Conservation (phyloP, 2,329 filamentous ascomycete genomes). For the Sphaerostilbella broomeana region DNA sequence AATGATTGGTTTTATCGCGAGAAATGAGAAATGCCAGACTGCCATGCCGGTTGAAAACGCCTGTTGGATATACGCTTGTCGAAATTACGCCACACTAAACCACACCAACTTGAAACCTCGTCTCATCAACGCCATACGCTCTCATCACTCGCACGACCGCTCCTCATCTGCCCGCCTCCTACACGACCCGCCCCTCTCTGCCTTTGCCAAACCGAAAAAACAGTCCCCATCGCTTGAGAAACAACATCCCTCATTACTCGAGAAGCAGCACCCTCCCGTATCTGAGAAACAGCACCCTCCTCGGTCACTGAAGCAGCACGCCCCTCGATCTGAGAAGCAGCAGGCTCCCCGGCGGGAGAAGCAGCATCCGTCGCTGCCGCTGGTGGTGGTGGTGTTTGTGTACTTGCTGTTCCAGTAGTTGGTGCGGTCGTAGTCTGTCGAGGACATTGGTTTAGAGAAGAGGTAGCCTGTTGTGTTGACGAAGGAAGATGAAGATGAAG, state of each 20-base stretch:
- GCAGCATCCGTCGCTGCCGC: slow-evolving; percentile 14
- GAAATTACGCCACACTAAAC: too few species aligned
- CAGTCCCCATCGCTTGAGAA: slow-evolving; percentile 1
- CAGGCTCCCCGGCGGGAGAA: slow-evolving; percentile 13
- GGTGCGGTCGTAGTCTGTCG: not conserved
- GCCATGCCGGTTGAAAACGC: too few species aligned
- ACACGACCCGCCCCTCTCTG: too few species aligned
- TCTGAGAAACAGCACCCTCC: slow-evolving; percentile 15
- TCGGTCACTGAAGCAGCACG: slow-evolving; percentile 11
- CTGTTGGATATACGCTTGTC: too few species aligned
- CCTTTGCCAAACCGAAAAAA: slow-evolving; percentile 1
- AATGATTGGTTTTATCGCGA: too few species aligned
- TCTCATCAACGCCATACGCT: too few species aligned
- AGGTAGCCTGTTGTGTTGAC: slow-evolving; percentile 9
- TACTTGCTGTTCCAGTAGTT: not conserved
- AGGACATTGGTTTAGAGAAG: slow-evolving; percentile 6
- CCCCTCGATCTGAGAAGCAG: slow-evolving; percentile 11
- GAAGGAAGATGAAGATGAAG: too few species aligned
- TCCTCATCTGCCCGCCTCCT: too few species aligned
- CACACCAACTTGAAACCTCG: too few species aligned
- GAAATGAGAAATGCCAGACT: too few species aligned
- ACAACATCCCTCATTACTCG: slow-evolving; percentile 3
- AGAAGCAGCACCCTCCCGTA: slow-evolving; percentile 12
- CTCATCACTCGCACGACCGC: too few species aligned
- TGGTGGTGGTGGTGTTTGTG: not conserved